phyloP scores from a whole-genome alignment of 148 eudicot genomes.

The Amaranthus palmeri region DNA sequence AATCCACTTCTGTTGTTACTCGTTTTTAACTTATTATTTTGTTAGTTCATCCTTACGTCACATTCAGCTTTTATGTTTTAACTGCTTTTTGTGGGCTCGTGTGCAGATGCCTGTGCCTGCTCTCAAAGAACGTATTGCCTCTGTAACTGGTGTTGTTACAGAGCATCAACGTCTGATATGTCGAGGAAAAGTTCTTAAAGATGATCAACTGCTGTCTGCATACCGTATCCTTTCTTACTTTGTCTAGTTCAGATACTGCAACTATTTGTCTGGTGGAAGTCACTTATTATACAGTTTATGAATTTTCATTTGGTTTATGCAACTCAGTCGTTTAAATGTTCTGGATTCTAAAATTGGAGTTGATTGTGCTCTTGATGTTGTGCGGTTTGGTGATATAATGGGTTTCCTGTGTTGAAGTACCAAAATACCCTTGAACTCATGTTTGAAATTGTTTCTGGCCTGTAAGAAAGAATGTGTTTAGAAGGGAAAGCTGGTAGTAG shows the following conservation, averaged over 20 bases:
- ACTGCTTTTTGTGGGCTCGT: conserved; percentile 14
- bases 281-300: background rate
- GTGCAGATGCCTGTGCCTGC: conserved; percentile 82
- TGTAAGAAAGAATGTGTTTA: background rate
- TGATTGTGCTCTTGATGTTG: conserved; percentile 6
- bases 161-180: conserved; percentile 97
- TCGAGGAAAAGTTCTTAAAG: conserved; percentile 93
- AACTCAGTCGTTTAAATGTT: background rate
- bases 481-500: background rate
- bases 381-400: background rate
- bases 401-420: background rate
- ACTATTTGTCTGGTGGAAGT: background rate
- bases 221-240: conserved; percentile 70
- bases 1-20: conserved; percentile 14
- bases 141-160: conserved; percentile 78
- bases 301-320: background rate
- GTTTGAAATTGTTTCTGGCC: background rate
- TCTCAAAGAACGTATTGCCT: conserved; percentile 82
- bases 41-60: background rate
- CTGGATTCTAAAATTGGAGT: background rate
- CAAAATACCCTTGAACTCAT: background rate
- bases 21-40: background rate
- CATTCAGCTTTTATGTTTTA: background rate
- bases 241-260: background rate
- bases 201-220: conserved; percentile 94